These are phyloP conservation scores for Backusella circina DNA, from an alignment of 192 early-diverging fungal genomes.

Conservation along the genomic window DNA sequence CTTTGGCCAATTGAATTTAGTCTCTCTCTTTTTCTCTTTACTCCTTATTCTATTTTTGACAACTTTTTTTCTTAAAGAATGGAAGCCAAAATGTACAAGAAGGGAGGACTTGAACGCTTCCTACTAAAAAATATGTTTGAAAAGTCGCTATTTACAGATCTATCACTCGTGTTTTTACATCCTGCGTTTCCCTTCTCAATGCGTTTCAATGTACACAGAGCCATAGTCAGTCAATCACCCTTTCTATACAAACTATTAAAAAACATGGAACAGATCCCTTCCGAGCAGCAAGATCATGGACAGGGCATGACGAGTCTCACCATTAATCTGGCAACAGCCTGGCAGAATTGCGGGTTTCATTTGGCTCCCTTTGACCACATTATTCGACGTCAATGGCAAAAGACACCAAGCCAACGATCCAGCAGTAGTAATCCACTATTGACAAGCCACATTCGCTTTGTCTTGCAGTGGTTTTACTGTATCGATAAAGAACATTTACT, in stretches of 20 bases:
- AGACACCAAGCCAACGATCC: background rate
- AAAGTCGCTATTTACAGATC: constrained; percentile 26
- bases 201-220: constrained; percentile 28
- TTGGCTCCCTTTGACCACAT: constrained; percentile 24
- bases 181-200: constrained; percentile 26
- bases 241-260: constrained; percentile 20
- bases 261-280: constrained; percentile 1
- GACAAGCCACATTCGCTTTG: constrained; percentile 28
- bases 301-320: background rate
- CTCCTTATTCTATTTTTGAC: background rate
- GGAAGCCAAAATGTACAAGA: background rate
- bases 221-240: constrained; percentile 23
- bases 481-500: constrained; percentile 1
- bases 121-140: constrained; percentile 25
- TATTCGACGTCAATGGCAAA: constrained; percentile 22
- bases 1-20: background rate
- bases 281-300: background rate
- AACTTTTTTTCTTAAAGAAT: background rate
- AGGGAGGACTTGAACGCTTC: constrained; percentile 4
- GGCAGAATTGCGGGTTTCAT: constrained; percentile 19
- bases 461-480: constrained; percentile 23
- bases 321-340: constrained; percentile 24
- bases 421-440: constrained; percentile 6
- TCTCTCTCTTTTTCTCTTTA: background rate
- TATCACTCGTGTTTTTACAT: constrained; percentile 25